Evolutionary conservation across 2,329 filamentous ascomycete genomes (phyloP).

Genomic region (Amylocarpus encephaloides): DNA sequence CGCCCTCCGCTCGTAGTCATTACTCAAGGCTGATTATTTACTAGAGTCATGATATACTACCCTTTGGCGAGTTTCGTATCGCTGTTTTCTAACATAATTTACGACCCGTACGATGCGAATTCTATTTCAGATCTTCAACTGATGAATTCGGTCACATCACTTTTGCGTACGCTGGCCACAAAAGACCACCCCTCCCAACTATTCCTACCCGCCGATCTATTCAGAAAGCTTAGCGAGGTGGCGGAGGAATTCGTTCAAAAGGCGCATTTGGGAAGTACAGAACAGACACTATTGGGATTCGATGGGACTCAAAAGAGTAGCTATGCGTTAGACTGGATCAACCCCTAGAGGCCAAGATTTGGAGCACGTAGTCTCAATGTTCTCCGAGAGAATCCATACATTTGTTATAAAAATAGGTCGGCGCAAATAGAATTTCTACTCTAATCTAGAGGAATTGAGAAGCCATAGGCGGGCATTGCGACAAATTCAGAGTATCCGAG

Average conservation of each 20-base stretch:
- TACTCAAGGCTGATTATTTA: neutral
- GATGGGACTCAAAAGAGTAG: neutral
- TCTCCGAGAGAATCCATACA: too few relatives aligned
- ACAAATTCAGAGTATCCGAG: too few relatives aligned
- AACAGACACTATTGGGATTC: neutral
- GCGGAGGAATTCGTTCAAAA: neutral
- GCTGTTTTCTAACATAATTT: constrained; percentile 86
- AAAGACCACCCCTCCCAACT: too few relatives aligned
- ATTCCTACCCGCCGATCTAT: neutral
- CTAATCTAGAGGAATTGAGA: too few relatives aligned
- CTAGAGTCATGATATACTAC: constrained; percentile 54
- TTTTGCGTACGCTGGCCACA: too few relatives aligned
- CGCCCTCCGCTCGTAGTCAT: too few relatives aligned
- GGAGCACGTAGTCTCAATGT: neutral
- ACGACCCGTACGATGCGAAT: constrained; percentile 81
- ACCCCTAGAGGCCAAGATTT: neutral
- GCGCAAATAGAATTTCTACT: too few relatives aligned
- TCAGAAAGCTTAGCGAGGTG: neutral
- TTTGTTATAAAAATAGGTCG: too few relatives aligned
- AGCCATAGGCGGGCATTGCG: too few relatives aligned
- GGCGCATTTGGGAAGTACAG: neutral
- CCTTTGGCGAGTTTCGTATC: constrained; percentile 88
- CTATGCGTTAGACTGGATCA: neutral
- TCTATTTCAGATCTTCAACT: constrained; percentile 61
- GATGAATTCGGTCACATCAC: too few relatives aligned